Evolutionary conservation across 2,329 filamentous ascomycete genomes (phyloP).

Genomic region (Bisporella sp.): DNA sequence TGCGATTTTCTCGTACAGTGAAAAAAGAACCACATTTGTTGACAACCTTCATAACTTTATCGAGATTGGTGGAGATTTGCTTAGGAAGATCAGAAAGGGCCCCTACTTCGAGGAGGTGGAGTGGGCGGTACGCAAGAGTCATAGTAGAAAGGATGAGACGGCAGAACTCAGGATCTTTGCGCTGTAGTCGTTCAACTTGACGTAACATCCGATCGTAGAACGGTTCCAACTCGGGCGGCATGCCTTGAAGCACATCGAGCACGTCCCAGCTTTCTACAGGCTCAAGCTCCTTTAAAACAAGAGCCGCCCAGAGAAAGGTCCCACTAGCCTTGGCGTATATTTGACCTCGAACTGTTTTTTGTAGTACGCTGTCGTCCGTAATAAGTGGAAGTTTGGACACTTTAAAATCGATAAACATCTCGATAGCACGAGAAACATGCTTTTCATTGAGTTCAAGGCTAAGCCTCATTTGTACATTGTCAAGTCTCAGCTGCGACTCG

Average conservation of each 20-base stretch:
- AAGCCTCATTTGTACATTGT: slow-evolving; percentile 20
- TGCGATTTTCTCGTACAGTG: slow-evolving; percentile 15
- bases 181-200: slow-evolving; percentile 16
- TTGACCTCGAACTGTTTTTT: slow-evolving; percentile 5
- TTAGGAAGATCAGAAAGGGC: slow-evolving; percentile 10
- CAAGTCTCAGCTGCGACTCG: slow-evolving; percentile 24
- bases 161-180: slow-evolving; percentile 3
- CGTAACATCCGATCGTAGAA: slow-evolving; percentile 25
- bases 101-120: slow-evolving; percentile 15
- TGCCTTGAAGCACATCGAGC: not conserved
- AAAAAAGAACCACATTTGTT: slow-evolving; percentile 1
- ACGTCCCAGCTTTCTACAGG: slow-evolving; percentile 12
- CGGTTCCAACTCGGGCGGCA: slow-evolving; percentile 18
- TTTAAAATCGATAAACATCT: slow-evolving; percentile 13
- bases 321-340: slow-evolving; percentile 28
- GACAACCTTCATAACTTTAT: slow-evolving; percentile 28
- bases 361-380: not conserved
- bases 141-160: slow-evolving; percentile 12
- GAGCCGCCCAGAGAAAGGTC: slow-evolving; percentile 39
- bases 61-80: slow-evolving; percentile 14
- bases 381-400: slow-evolving; percentile 23
- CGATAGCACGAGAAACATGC: too few species aligned
- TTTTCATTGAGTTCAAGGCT: slow-evolving; percentile 23
- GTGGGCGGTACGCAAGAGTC: slow-evolving; percentile 15
- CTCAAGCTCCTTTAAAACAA: slow-evolving; percentile 25